Conservation (phyloP, 495 filamentous ascomycete genomes). For the Oleoguttula mirabilis region DNA sequence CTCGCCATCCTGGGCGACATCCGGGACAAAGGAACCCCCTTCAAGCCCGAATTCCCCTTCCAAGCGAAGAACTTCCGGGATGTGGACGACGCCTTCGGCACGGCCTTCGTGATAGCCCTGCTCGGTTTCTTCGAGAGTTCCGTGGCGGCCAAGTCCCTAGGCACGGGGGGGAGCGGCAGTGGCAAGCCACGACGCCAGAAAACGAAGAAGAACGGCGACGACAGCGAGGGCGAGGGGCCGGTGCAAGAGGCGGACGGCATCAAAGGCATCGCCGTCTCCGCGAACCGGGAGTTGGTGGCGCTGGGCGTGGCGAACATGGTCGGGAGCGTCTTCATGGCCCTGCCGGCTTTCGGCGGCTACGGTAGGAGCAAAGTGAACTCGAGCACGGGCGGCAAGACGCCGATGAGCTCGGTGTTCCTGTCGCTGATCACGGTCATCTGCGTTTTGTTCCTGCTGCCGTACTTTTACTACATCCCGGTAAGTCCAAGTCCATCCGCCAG, state of each 20-base stretch:
- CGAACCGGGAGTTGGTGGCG: conserved; percentile 90
- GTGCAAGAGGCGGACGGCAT: conserved; percentile 44
- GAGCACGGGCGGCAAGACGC: conserved; percentile 80
- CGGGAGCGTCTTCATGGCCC: conserved; percentile 78
- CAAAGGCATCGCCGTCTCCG: conserved; percentile 65
- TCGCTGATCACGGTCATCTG: conserved; percentile 69
- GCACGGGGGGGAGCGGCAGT: conserved; percentile 32
- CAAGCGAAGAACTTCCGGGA: conserved; percentile 60
- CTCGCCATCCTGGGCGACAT: conserved; percentile 75
- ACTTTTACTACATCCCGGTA: conserved; percentile 89
- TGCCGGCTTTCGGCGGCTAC: conserved; percentile 94
- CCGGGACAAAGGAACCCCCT: conserved; percentile 53
- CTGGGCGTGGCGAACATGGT: conserved; percentile 81
- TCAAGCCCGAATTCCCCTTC: conserved; percentile 80
- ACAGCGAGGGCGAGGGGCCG: conserved; percentile 29
- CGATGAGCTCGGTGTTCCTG: conserved; percentile 79
- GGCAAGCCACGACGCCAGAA: not conserved
- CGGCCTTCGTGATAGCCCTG: conserved; percentile 84
- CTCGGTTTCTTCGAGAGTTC: conserved; percentile 98
- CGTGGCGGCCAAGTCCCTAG: conserved; percentile 88
- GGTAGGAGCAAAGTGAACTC: conserved; percentile 91
- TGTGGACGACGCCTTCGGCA: conserved; percentile 76
- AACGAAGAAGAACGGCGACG: conserved; percentile 1
- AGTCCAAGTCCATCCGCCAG: conserved; percentile 29
- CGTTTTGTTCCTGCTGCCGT: conserved; percentile 71